Conservation (phyloP, 257 asterid genomes). For the Solanum dulcamara region DNA sequence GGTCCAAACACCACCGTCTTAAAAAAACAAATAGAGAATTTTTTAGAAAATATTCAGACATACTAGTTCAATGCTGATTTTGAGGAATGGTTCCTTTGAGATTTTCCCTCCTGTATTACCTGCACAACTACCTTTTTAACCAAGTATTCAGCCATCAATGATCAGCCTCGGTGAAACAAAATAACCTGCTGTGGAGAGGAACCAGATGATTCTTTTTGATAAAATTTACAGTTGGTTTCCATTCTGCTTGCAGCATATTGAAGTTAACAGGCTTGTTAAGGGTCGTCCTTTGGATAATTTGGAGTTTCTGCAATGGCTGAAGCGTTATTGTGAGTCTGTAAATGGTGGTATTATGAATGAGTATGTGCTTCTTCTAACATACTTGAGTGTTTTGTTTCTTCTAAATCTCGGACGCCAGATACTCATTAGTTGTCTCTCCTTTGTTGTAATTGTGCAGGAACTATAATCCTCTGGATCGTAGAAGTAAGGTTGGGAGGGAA, state of each 20-base stretch:
- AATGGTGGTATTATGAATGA: constrained; percentile 83
- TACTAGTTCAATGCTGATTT: not conserved
- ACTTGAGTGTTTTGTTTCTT: not conserved
- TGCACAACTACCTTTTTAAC: not conserved
- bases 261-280: constrained; percentile 81
- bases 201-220: not conserved
- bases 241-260: constrained; percentile 63
- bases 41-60: not conserved
- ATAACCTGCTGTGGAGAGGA: not conserved
- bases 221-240: not conserved
- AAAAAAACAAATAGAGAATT: not conserved
- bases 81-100: not conserved
- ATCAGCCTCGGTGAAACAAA: not conserved
- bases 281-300: constrained; percentile 90
- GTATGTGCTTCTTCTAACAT: constrained; percentile 24
- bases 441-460: constrained; percentile 36
- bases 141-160: not conserved
- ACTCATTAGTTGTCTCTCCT: not conserved
- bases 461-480: constrained; percentile 77
- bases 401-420: not conserved
- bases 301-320: constrained; percentile 96
- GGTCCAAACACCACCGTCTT: not conserved
- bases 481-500: constrained; percentile 72
- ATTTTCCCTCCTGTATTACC: not conserved
- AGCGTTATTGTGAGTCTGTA: constrained; percentile 80